Conservation (phyloP, 2,329 filamentous ascomycete species). For the Sporothrix pseudoabietina region DNA sequence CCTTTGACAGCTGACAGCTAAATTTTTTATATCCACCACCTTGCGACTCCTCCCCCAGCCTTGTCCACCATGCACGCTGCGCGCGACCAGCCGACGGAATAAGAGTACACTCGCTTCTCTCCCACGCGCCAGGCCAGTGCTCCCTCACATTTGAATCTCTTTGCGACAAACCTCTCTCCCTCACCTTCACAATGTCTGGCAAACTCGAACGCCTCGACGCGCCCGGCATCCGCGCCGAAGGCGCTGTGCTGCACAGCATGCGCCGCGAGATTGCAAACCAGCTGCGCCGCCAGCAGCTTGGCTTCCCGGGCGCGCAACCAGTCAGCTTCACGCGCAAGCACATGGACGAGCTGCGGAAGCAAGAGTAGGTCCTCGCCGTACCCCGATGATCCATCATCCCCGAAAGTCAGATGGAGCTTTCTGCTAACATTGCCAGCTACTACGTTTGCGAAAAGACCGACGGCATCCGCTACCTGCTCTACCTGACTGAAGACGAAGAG, state of each 20-base stretch:
- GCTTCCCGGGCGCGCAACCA: slow-evolving; percentile 89
- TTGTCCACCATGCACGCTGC: slow-evolving; percentile 6
- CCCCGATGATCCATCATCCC: neutral
- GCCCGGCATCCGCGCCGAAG: slow-evolving; percentile 67
- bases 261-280: slow-evolving; percentile 73
- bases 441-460: slow-evolving; percentile 99
- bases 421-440: slow-evolving; percentile 59
- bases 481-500: slow-evolving; percentile 69
- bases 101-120: neutral
- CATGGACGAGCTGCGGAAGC: slow-evolving; percentile 73
- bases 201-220: slow-evolving; percentile 56
- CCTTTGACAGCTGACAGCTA: slow-evolving; percentile 4
- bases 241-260: slow-evolving; percentile 58
- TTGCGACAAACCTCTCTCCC: neutral
- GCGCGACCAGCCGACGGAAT: slow-evolving; percentile 4
- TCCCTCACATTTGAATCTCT: neutral
- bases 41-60: neutral
- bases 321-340: slow-evolving; percentile 87
- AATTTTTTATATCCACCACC: slow-evolving; percentile 14
- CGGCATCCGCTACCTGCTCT: slow-evolving; percentile 92
- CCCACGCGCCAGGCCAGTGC: neutral
- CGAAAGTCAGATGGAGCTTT: neutral
- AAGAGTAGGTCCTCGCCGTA: slow-evolving; percentile 61
- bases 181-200: slow-evolving; percentile 23
- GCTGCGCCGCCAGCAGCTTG: slow-evolving; percentile 66